Evolutionary conservation across 768 basidiomycete genomes (phyloP), one percentile per base, ranked within the genome.

Genomic region (Hysterangium stoloniferum): DNA sequence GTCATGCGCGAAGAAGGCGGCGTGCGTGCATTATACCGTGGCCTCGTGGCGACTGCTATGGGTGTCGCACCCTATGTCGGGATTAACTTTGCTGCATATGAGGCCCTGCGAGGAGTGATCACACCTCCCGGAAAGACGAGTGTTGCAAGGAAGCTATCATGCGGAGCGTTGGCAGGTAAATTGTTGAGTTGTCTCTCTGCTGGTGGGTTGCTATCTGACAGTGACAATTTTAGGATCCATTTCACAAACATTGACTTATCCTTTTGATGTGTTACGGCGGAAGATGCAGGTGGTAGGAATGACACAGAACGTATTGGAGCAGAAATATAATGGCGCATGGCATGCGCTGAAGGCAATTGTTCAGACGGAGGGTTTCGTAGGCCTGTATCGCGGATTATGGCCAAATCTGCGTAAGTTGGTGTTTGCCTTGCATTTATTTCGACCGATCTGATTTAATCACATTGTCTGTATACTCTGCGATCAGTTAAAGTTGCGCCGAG

Each of bases 271-370:
- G 4, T 66, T 98, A 52, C 76, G 95, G 41, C 77, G 95, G 54
- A 95, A 97, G 73, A 92, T 98, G 85, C 95, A 98, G 65, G 88
- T 95, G 53, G 76, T 80, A 4, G 90, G 90, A 11, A 84, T 93
- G 81, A 67, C 76, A 58, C 71, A 68, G 11, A 70, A 74, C 24
- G 62, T 66, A 11, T 62, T 79, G 54, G 74, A 75, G 40, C 69
- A 80, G 57, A 80, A 81, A 65, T 94, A 92, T 66, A 80, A 68
- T 36, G 87, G 89, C 7, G 93, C 91, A 5, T 52, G 90, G 29
- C 84, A 93, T 63, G 92, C 89, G 7, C 65, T 93, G 56, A 64
- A 63, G 52, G 74, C 75, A 45, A 90, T 90, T 41, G 35, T 91
- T 13, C 75, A 69, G 32, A 73, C 73, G 1, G 94, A 97, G 63